Evolutionary conservation across 768 basidiomycete species (phyloP), one percentile per base, ranked within the genome.

Genomic region (Suillus subalutaceus): DNA sequence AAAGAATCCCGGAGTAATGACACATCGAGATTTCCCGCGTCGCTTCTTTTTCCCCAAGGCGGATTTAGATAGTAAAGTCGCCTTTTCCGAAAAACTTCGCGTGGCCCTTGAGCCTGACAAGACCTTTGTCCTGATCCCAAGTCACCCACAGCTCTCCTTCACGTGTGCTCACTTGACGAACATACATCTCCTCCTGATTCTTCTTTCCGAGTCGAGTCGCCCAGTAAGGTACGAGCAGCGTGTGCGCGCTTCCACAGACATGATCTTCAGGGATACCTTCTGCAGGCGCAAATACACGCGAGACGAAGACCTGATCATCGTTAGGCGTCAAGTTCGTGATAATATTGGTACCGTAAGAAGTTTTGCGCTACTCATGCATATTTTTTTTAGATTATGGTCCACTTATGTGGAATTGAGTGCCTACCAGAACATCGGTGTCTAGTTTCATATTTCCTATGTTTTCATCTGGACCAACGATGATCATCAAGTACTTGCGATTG

Each of bases 221-320:
- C 83, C 86, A 88, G 66, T 87, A 86, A 3, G 86, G 85, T 2
- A 70, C 77, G 43, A 85, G 65, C 46, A 86, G 63, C 56, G 81
- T 80, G 68, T 88, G 86, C 0, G 86, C 84, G 44, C 83, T 83
- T 16, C 86, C 86, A 65, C 85, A 87, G 9, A 86, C 85, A 20
- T 76, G 79, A 65, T 87, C 86, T 73, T 87, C 85, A 5, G 75
- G 75, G 20, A 61, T 72, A 70, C 64, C 67, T 9, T 65, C 37
- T 1, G 56, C 60, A 8, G 83, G 84, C 6, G 81, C 75, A 68
- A 88, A 86, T 79, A 86, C 82, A 6, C 87, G 79, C 8, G 86
- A 85, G 26, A 81, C 73, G 72, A 85, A 88, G 18, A 69, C 70
- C 61, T 77, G 78, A 13, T 77, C 68, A 6, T 70, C 70, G 37